phyloP scores from a whole-genome alignment of 2,329 filamentous ascomycete genomes.

The Saccharata proteae region DNA sequence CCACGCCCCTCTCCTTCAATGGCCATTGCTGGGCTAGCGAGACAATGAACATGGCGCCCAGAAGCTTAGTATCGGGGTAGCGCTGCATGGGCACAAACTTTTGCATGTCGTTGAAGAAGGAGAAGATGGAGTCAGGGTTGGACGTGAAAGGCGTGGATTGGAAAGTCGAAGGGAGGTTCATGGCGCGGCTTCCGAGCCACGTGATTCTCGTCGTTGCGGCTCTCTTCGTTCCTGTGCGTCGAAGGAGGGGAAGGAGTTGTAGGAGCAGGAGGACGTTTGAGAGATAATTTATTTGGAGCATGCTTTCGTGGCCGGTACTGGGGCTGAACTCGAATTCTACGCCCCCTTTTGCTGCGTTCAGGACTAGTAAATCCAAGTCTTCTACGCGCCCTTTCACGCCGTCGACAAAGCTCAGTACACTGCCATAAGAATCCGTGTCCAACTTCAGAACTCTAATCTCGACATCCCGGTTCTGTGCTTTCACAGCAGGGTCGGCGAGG shows the following conservation, averaged over 20 bases:
- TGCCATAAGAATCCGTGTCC: slow-evolving; percentile 1
- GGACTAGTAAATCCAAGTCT: background rate
- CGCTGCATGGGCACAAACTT: too few species aligned
- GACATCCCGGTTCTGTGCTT: too few species aligned
- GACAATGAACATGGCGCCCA: background rate
- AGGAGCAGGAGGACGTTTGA: slow-evolving; percentile 1
- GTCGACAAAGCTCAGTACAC: background rate
- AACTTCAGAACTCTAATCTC: too few species aligned
- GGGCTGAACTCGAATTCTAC: background rate
- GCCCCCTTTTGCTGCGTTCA: background rate
- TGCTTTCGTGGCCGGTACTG: slow-evolving; percentile 1
- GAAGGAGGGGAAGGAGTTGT: background rate
- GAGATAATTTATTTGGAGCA: slow-evolving; percentile 1
- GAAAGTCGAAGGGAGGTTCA: too few species aligned
- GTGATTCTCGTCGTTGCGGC: background rate
- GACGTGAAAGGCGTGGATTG: too few species aligned
- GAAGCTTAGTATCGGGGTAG: slow-evolving; percentile 2
- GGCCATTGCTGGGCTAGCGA: background rate
- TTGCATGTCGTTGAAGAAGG: too few species aligned
- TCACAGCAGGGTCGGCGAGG: too few species aligned
- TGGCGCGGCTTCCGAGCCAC: slow-evolving; percentile 5
- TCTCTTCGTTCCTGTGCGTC: background rate
- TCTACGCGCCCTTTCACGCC: background rate
- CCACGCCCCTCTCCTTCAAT: background rate
- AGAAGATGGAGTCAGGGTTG: too few species aligned